Evolutionary conservation across 1,284 basidiomycete species (phyloP).

Genomic region (Ustilago cynodontis): DNA sequence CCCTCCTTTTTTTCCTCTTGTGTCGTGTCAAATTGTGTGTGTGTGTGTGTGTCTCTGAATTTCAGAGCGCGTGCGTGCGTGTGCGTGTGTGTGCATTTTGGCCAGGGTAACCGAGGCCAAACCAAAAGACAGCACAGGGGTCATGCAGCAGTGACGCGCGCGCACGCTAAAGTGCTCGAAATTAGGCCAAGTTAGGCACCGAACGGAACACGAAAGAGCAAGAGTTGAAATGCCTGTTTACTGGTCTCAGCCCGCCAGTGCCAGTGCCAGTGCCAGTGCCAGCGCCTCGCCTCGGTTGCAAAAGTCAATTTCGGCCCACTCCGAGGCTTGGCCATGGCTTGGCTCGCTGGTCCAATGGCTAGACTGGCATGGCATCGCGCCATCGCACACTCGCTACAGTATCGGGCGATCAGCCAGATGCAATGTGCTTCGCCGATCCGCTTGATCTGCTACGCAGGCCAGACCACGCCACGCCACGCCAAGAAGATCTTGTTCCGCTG

Average conservation of each 20-base stretch:
- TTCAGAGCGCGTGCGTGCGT: constrained; percentile 9
- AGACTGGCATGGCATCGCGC: not conserved
- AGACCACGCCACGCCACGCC: too few species aligned
- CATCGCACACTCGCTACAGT: not conserved
- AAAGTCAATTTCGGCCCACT: not conserved
- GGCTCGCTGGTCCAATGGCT: constrained; percentile 1
- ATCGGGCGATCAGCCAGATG: not conserved
- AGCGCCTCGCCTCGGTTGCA: not conserved
- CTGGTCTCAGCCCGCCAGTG: too few species aligned
- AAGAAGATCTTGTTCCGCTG: too few species aligned
- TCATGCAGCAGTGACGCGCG: constrained; percentile 7
- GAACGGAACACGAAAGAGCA: not conserved
- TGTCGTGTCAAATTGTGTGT: too few species aligned
- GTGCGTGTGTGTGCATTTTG: constrained; percentile 3
- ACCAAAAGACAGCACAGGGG: constrained; percentile 18
- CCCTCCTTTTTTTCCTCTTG: not conserved
- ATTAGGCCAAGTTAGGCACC: too few species aligned
- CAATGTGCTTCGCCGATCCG: too few species aligned
- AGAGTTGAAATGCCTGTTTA: not conserved
- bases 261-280: too few species aligned
- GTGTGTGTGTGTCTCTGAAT: not conserved
- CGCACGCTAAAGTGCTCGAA: constrained; percentile 6
- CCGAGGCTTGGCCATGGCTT: not conserved
- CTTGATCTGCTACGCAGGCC: too few species aligned
- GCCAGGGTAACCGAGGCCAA: not conserved